Evolutionary conservation across 1,284 basidiomycete species (phyloP).

Genomic region (Pseudozyma hubeiensis): DNA sequence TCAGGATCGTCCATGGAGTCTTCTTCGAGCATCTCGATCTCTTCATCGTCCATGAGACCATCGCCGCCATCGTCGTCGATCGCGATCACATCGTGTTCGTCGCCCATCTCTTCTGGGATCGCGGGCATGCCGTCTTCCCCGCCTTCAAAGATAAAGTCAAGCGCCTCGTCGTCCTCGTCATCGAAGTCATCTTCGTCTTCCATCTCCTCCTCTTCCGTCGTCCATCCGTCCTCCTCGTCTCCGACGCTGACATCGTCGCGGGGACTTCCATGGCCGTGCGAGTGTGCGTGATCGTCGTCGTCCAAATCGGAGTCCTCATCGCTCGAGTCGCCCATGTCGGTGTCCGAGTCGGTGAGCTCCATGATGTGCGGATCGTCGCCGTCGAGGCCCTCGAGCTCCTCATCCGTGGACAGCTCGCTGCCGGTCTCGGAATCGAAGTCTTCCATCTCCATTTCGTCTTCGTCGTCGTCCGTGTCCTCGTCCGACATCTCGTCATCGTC

Average conservation of each 20-base stretch:
- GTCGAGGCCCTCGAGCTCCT: conserved; percentile 68
- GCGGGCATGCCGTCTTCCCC: conserved; percentile 35
- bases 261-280: conserved; percentile 35
- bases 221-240: conserved; percentile 69
- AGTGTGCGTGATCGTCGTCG: conserved; percentile 52
- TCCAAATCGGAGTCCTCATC: conserved; percentile 40
- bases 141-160: conserved; percentile 58
- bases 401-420: conserved; percentile 69
- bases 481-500: conserved; percentile 87
- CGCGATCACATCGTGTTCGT: conserved; percentile 27
- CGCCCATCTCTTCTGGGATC: conserved; percentile 44
- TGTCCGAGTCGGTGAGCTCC: conserved; percentile 67
- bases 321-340: conserved; percentile 48
- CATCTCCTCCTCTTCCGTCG: conserved; percentile 55
- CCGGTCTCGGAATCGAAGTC: conserved; percentile 73
- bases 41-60: conserved; percentile 47
- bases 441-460: conserved; percentile 85
- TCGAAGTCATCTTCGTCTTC: conserved; percentile 60
- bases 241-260: conserved; percentile 65
- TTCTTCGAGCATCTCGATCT: conserved; percentile 53
- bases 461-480: conserved; percentile 87
- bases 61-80: conserved; percentile 38
- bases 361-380: conserved; percentile 68
- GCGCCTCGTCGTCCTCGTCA: conserved; percentile 73
- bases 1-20: conserved; percentile 56